Conservation (phyloP, 2,329 filamentous ascomycete genomes). For the Penicillium sp. region DNA sequence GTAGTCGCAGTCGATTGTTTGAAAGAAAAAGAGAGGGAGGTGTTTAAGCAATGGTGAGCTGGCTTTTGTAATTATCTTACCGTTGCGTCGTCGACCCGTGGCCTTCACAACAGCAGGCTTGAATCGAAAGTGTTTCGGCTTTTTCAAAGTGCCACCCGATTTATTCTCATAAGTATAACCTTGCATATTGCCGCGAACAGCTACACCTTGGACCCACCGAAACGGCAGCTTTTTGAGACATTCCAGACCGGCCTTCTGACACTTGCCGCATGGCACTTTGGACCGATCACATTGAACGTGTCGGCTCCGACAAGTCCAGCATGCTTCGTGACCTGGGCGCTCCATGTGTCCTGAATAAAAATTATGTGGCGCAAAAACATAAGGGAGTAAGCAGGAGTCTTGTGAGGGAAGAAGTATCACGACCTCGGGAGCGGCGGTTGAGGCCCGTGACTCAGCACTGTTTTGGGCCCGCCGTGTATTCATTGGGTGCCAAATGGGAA, state of each 20-base stretch:
- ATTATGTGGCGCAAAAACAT: too few relatives aligned
- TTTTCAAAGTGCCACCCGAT: background rate
- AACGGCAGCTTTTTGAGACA: conserved; percentile 35
- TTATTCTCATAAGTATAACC: conserved; percentile 19
- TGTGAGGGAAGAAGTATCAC: too few relatives aligned
- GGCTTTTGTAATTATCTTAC: background rate
- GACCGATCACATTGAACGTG: conserved; percentile 37
- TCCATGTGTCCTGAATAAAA: background rate
- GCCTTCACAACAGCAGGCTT: background rate
- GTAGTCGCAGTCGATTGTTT: background rate
- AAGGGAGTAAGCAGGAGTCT: too few relatives aligned
- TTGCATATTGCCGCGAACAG: conserved; percentile 35
- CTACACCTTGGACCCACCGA: conserved; percentile 38
- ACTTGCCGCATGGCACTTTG: conserved; percentile 33
- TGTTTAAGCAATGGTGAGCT: background rate
- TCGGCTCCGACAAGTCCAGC: conserved; percentile 39
- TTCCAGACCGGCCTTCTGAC: conserved; percentile 34
- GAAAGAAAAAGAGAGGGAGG: background rate
- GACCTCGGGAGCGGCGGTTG: too few relatives aligned
- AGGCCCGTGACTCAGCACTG: too few relatives aligned
- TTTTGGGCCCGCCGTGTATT: too few relatives aligned
- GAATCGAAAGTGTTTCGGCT: background rate
- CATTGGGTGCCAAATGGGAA: too few relatives aligned
- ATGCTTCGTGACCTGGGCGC: conserved; percentile 7
- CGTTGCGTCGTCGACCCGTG: background rate